These are phyloP conservation scores for Taphrina wiesneri DNA, from an alignment of 1,139 yeast species.

Conservation along the genomic window DNA sequence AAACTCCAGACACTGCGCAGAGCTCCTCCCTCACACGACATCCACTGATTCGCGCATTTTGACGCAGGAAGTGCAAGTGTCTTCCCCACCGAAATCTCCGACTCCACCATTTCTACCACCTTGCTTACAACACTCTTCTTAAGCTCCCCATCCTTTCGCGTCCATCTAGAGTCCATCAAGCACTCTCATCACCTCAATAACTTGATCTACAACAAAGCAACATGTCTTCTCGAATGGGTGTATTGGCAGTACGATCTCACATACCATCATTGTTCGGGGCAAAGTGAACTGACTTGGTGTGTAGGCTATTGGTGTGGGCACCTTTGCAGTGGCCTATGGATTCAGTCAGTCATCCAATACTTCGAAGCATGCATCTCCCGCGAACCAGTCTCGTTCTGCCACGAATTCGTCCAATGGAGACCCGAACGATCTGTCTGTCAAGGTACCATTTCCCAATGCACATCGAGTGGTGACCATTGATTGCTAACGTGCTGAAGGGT, in stretches of 20 bases:
- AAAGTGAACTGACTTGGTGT: background rate
- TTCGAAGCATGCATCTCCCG: conserved; percentile 23
- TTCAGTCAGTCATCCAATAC: conserved; percentile 25
- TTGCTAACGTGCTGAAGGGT: conserved; percentile 3
- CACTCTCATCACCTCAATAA: background rate
- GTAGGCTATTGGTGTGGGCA: conserved; percentile 10
- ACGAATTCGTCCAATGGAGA: conserved; percentile 2
- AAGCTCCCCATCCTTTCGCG: background rate
- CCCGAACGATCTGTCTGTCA: conserved; percentile 26
- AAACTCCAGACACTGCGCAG: background rate
- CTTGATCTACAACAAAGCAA: background rate
- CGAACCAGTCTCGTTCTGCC: conserved; percentile 19
- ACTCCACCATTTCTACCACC: background rate
- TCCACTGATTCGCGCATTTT: background rate
- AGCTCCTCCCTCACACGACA: background rate
- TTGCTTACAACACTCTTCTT: background rate
- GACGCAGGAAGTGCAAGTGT: background rate
- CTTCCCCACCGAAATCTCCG: background rate
- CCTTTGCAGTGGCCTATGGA: conserved; percentile 5
- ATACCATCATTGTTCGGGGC: background rate
- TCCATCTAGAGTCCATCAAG: background rate
- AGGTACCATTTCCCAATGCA: background rate
- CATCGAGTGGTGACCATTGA: background rate
- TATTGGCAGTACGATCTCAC: conserved; percentile 8
- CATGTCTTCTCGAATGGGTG: conserved; percentile 25